Conservation (phyloP, 139 green algal species). For the Trebouxia sp. region DNA sequence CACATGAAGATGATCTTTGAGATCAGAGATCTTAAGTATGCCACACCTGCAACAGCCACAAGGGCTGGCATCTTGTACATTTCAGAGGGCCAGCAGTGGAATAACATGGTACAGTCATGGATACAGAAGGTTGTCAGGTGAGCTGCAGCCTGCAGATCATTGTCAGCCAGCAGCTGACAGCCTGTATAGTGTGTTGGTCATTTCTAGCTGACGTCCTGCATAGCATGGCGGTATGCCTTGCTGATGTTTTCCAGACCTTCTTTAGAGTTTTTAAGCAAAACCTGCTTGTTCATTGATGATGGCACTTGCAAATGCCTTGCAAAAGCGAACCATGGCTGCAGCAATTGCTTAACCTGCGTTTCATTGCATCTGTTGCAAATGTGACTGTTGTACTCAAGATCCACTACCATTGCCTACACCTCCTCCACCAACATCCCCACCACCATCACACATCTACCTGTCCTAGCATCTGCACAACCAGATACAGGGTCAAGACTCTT, state of each 20-base stretch:
- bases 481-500: no score
- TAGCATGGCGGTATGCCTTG: background rate
- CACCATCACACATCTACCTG: background rate
- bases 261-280: no score
- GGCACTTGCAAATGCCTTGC: no score
- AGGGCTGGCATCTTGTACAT: slow-evolving; percentile 87
- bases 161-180: background rate
- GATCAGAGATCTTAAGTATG: slow-evolving; percentile 81
- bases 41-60: slow-evolving; percentile 83
- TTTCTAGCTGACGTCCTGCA: background rate
- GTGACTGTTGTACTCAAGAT: background rate
- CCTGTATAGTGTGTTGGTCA: background rate
- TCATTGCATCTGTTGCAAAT: no score
- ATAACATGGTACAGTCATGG: slow-evolving; percentile 81
- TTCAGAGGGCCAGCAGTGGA: slow-evolving; percentile 80
- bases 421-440: slow-evolving; percentile 22
- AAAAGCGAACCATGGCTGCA: no score
- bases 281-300: no score
- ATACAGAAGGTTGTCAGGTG: slow-evolving; percentile 38
- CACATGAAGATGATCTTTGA: slow-evolving; percentile 92
- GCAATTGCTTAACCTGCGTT: no score
- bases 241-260: no score
- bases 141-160: background rate
- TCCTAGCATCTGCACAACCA: background rate
- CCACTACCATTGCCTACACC: background rate